Base-by-base conservation (phyloP, 2,329 filamentous ascomycete species). In the Setomelanomma holmii region DNA sequence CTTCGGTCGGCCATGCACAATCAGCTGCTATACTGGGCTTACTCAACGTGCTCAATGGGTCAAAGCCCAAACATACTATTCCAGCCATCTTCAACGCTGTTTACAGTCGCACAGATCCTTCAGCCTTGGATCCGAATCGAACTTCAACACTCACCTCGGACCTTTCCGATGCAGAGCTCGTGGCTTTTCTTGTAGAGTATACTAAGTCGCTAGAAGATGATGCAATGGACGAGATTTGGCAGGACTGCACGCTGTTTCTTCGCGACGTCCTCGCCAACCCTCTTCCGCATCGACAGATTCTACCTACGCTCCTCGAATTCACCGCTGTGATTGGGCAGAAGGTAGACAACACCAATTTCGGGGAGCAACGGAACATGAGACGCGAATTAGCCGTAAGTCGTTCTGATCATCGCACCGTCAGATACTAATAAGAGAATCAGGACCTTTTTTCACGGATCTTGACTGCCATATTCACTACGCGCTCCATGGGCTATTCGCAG, bases 141-240 rank as follows among this genome's bases (percentile, higher is more conserved):
- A 91, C 92, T 73, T 98, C 93, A 14, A 96, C 91, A 1, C 79
- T 98, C 71, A 96, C 93, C 0, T 90, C 95, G 16, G 88, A 90
- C 41, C 78, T 99, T 8, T 86, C 87, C 47, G 92, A 97, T 66
- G 84, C 86, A 0, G 93, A 97, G 66, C 80, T 99, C 10, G 90
- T 93, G 7, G 85, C 89, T 7, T 99, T 99, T 72, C 76, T 98
- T 39, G 90, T 96, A 6, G 90, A 95, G 56, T 99, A 99, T 73
- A 89, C 92, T 0, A 85, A 85, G 23, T 95, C 93, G 0, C 81
- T 98, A 11, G 95, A 99, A 68, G 95, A 99, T 66, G 95, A 99
- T 78, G 90, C 95, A 14, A 93, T 97, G 84, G 95, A 99, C 66
- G 95, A 99, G 75, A 96, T 99, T 42, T 99, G 95, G 95, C 83